Conservation (phyloP, 2,329 filamentous ascomycete genomes). For the Didymellaceae sp. region DNA sequence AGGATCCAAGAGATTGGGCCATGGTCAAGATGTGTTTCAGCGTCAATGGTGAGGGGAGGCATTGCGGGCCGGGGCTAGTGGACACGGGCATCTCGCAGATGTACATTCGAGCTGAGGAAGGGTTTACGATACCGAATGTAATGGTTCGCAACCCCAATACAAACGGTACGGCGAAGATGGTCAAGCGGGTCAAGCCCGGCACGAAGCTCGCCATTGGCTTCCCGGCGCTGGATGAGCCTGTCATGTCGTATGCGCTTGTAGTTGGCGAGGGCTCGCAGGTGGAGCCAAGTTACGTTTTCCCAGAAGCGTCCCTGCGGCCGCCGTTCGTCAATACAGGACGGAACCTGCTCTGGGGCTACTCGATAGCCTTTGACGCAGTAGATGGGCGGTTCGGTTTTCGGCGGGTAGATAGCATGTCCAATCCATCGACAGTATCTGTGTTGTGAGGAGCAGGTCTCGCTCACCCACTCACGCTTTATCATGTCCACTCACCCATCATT, state of each 20-base stretch:
- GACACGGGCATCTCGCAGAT: constrained; percentile 46
- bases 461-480: too few species aligned
- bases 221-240: constrained; percentile 22
- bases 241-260: constrained; percentile 33
- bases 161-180: constrained; percentile 31
- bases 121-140: constrained; percentile 35
- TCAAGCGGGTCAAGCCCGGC: constrained; percentile 41
- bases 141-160: constrained; percentile 42
- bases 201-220: constrained; percentile 39
- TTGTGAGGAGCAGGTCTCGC: constrained; percentile 19
- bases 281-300: constrained; percentile 39
- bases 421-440: constrained; percentile 24
- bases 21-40: constrained; percentile 44
- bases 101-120: constrained; percentile 42
- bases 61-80: constrained; percentile 38
- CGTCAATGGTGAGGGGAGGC: constrained; percentile 27
- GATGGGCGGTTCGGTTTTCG: constrained; percentile 43
- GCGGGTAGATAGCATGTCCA: constrained; percentile 19
- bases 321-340: constrained; percentile 46
- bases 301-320: constrained; percentile 27
- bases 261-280: constrained; percentile 35
- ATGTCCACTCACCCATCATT: too few species aligned
- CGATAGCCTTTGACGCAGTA: constrained; percentile 45
- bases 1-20: constrained; percentile 43
- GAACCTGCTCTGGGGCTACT: constrained; percentile 41